Evolutionary conservation across 306 rosid genomes (phyloP).

Genomic region (Chamaecrista fasciculata): DNA sequence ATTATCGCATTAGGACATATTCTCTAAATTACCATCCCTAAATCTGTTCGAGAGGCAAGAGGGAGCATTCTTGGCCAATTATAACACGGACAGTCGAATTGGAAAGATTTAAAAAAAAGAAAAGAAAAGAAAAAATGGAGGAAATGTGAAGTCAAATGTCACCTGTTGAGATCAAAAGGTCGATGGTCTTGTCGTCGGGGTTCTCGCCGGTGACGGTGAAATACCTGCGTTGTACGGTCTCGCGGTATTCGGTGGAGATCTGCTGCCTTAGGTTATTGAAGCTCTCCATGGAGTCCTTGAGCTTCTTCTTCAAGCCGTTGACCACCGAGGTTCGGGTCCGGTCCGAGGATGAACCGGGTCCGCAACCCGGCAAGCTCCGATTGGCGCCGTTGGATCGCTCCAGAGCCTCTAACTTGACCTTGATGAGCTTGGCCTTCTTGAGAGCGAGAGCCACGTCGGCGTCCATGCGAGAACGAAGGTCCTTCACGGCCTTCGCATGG

Average conservation of each 20-base stretch:
- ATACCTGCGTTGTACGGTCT: slow-evolving; percentile 88
- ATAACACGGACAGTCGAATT: neutral
- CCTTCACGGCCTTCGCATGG: slow-evolving; percentile 74
- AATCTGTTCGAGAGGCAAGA: neutral
- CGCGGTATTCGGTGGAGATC: slow-evolving; percentile 78
- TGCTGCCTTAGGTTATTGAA: slow-evolving; percentile 61
- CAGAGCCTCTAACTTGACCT: slow-evolving; percentile 78
- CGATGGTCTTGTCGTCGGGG: slow-evolving; percentile 90
- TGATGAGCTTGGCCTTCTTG: slow-evolving; percentile 82
- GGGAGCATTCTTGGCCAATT: neutral
- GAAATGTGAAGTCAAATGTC: neutral
- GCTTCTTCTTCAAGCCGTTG: slow-evolving; percentile 82
- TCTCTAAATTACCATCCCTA: neutral
- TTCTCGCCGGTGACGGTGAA: slow-evolving; percentile 95
- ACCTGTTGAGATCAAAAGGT: slow-evolving; percentile 88
- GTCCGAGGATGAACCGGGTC: slow-evolving; percentile 91
- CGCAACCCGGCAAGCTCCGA: slow-evolving; percentile 72
- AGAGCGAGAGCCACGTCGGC: slow-evolving; percentile 67
- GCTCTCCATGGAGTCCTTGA: slow-evolving; percentile 79
- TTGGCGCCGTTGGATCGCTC: slow-evolving; percentile 93
- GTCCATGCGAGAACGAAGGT: slow-evolving; percentile 88
- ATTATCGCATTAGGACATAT: neutral
- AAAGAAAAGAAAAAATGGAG: no score
- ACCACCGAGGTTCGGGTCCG: slow-evolving; percentile 87
- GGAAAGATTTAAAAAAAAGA: neutral